Conservation (phyloP, 352 stramenopile species). For the Stramenopiles sp. region DNA sequence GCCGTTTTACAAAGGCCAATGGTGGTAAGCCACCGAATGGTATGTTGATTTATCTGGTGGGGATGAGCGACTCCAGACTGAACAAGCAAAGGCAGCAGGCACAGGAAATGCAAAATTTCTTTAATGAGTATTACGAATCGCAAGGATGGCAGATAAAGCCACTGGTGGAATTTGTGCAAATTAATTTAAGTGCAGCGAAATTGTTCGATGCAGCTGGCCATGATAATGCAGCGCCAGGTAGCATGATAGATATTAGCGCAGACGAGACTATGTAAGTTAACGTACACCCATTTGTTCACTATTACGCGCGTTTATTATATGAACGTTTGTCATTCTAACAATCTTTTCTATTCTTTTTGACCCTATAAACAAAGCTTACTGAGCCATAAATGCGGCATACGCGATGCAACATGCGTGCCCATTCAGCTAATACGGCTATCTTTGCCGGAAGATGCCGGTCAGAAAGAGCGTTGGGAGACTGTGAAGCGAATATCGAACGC, state of each 20-base stretch:
- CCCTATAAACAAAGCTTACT: too few relatives aligned
- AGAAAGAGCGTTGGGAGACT: not conserved
- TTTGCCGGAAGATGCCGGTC: not conserved
- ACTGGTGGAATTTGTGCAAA: not conserved
- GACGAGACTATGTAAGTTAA: not conserved
- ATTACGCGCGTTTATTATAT: too few relatives aligned
- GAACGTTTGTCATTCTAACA: too few relatives aligned
- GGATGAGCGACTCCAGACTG: not conserved
- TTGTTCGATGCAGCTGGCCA: not conserved
- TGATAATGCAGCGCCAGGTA: not conserved
- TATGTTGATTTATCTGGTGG: not conserved
- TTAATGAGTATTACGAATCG: not conserved
- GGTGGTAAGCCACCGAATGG: not conserved
- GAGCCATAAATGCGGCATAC: not conserved
- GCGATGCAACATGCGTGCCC: not conserved
- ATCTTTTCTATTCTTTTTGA: too few relatives aligned
- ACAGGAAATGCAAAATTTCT: not conserved
- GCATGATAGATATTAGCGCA: not conserved
- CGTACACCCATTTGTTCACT: too few relatives aligned
- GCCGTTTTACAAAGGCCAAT: not conserved
- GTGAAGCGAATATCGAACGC: not conserved
- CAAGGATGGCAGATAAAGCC: not conserved
- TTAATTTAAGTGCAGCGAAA: not conserved
- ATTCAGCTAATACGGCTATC: not conserved
- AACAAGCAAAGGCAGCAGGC: not conserved